Evolutionary conservation across 768 basidiomycete species (phyloP), one percentile per base, ranked within the genome.

Genomic region (Plicaturopsis crispa): DNA sequence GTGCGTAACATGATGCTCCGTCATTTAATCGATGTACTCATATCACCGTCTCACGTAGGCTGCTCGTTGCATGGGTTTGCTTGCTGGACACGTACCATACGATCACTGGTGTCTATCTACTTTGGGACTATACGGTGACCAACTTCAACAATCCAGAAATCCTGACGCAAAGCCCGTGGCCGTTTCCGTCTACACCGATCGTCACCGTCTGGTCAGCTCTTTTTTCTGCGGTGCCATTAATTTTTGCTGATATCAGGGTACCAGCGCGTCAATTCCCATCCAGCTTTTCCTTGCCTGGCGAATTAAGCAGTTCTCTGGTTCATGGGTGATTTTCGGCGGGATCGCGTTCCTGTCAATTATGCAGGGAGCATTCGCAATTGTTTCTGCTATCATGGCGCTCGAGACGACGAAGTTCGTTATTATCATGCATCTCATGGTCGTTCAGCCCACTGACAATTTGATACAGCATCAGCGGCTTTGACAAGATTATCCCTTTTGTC

Each of bases 241-340:
- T 20, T 18, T 38, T 19, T 24, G 10, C 26, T 23, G n/a, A 24
- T n/a, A 35, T 22, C 33, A 20, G 43, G 23, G n/a, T n/a, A 14
- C 5, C 31, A 59, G 57, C 20, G 55, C 58, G 3, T 60, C 56
- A 2, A 51, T 55, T 24, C 58, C 58, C 6, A 56, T 58, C 24
- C 56, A 60, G 44, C 38, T 55, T 13, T 60, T 53, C 37, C 50
- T 60, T 14, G 50, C 56, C 3, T 58, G 55, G 55, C 49, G 58
- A 13, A 58, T 60, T 26, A 45, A 41, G 24, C 39, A 46, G 14
- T 50, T 58, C 28, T 48, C 56, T 2, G 38, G 42, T 3, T 56
- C 54, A 3, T 44, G 23, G 31, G 36, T 42, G 24, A 44, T 55
- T 2, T 60, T 56, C 30, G 32, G 35, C 14, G 44, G 23, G 3